Conservation (phyloP, 2,329 filamentous ascomycete species). For the Sporothrix mexicana region DNA sequence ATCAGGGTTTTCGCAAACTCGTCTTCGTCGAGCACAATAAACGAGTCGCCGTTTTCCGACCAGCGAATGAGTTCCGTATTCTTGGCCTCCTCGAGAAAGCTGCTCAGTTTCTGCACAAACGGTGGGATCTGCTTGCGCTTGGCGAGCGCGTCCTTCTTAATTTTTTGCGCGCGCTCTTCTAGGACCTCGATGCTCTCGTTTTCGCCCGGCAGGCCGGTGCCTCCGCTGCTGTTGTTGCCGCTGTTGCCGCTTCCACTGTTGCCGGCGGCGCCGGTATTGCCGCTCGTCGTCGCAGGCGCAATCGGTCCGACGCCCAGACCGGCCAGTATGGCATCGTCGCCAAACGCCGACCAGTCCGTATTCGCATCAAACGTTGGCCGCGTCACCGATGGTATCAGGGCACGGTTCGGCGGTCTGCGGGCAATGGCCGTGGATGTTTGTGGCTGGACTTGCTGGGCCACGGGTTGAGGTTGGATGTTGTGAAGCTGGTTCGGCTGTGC, state of each 20-base stretch:
- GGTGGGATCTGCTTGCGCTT: slow-evolving; percentile 96
- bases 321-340: slow-evolving; percentile 47
- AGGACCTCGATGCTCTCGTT: slow-evolving; percentile 78
- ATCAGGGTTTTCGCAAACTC: slow-evolving; percentile 97
- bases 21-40: slow-evolving; percentile 95
- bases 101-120: slow-evolving; percentile 97
- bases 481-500: slow-evolving; percentile 39
- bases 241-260: background rate
- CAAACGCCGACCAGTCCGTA: slow-evolving; percentile 52
- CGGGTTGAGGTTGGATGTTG: slow-evolving; percentile 41
- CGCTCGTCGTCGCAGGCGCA: slow-evolving; percentile 33
- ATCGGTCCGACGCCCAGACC: no score
- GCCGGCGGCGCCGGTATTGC: background rate
- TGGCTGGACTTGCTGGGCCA: slow-evolving; percentile 37
- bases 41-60: slow-evolving; percentile 96
- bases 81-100: slow-evolving; percentile 90
- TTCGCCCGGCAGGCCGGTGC: slow-evolving; percentile 49
- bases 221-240: slow-evolving; percentile 23
- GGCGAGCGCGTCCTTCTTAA: slow-evolving; percentile 84
- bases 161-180: slow-evolving; percentile 77
- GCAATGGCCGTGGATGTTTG: slow-evolving; percentile 57
- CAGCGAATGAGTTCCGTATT: slow-evolving; percentile 95
- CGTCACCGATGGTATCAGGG: slow-evolving; percentile 53
- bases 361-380: slow-evolving; percentile 48
- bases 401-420: slow-evolving; percentile 57